Conservation (phyloP, 2,329 filamentous ascomycete species). For the Thelonectria blattea region DNA sequence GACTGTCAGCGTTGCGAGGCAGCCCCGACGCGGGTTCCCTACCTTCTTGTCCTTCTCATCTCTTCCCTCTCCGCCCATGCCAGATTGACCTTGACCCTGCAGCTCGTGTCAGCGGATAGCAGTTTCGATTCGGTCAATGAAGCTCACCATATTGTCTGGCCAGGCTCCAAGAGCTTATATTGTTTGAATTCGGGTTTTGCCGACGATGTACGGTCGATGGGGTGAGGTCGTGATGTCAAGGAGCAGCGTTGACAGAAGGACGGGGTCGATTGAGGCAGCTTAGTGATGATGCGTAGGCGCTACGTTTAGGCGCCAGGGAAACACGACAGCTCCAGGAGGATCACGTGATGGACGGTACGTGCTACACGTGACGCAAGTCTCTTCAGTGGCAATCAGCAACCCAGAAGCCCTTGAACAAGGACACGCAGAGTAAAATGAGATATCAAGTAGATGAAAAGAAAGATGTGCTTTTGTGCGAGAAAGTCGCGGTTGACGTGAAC, state of each 20-base stretch:
- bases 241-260: constrained; percentile 34
- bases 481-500: no score
- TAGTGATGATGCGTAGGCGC: constrained; percentile 42
- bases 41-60: constrained; percentile 96
- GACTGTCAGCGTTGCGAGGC: constrained; percentile 27
- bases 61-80: constrained; percentile 82
- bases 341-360: constrained; percentile 39
- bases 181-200: constrained; percentile 16
- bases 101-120: constrained; percentile 27
- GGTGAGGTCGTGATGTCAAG: constrained; percentile 25
- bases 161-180: constrained; percentile 40
- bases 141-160: constrained; percentile 46
- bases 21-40: constrained; percentile 29
- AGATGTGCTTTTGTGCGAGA: not conserved
- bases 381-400: not conserved
- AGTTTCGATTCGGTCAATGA: not conserved
- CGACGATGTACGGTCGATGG: constrained; percentile 11
- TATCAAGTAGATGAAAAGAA: not conserved
- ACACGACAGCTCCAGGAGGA: constrained; percentile 48
- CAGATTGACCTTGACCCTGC: constrained; percentile 85
- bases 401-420: not conserved
- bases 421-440: no score
- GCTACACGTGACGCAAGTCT: constrained; percentile 27
- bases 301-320: constrained; percentile 51
- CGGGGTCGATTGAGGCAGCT: constrained; percentile 37